Base-by-base conservation (phyloP, 352 stramenopile species). In the Globisporangium camurandrum region DNA sequence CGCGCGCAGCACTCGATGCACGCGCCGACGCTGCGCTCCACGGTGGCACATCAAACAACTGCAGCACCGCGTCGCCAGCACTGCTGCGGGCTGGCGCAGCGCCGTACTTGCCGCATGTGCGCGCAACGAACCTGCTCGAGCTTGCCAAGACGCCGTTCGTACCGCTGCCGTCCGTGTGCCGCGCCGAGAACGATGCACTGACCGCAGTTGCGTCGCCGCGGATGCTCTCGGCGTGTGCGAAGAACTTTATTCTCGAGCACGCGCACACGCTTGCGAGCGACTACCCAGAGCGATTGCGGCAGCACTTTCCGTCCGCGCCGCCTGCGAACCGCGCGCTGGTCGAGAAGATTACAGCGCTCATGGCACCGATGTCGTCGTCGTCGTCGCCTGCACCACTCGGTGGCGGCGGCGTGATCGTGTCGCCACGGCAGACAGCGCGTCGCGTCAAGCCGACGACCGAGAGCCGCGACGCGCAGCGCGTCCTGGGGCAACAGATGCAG, bases 241-340 rank as follows among this genome's bases (percentile, higher is more conserved):
- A 63, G 19, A 79, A 75, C 28, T 79, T 79, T 27, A 46, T 79
- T 19, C 65, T 79, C 46, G 59, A 62, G 16, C 49, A 75, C 48
- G 68, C 62, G 48, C 56, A 79, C 24, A 67, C 59, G 4, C 57
- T 79, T 17, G 52, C 50, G 51, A 42, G 58, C 17, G 57, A 69
- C 33, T 79, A 75, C 36, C 52, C 59, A 1, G 62, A 72, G 12
- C 62, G 63, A 14, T 39, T 79, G 17, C 59, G 51, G 22, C 44
- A 61, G 10, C 51, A 72, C 17, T 66, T 62, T 26, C 59, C 54
- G 11, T 17, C 36, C 36, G 37, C 47, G 19, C 22, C 45, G 11
- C 24, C 31, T 22, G 27, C 31, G 43, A 40, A 30, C 33, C 20
- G 33, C 14, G 42, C 43, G 11, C 26, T 40, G 19, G 44, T 40